phyloP scores from a whole-genome alignment of 2,329 filamentous ascomycete genomes.

The Apiospora arundinis region DNA sequence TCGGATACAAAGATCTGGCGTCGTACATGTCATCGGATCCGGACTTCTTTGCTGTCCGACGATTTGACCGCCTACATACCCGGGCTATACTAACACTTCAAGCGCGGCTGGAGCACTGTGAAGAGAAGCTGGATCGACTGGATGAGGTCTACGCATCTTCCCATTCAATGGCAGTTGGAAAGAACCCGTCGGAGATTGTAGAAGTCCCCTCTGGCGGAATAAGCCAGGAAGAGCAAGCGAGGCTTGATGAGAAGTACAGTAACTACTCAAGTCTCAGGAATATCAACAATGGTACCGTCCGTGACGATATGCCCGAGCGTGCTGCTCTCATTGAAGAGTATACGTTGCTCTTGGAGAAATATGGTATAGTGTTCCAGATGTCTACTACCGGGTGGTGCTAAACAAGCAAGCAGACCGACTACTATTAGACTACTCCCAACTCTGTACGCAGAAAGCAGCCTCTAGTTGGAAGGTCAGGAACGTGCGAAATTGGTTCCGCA shows the following conservation, averaged over 20 bases:
- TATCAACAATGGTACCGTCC: slow-evolving; percentile 19
- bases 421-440: background rate
- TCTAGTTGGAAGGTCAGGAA: background rate
- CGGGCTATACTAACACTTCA: slow-evolving; percentile 13
- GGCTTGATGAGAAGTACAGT: background rate
- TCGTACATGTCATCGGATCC: slow-evolving; percentile 16
- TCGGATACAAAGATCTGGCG: slow-evolving; percentile 20
- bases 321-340: background rate
- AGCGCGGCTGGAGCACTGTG: background rate
- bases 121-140: background rate
- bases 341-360: background rate
- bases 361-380: background rate
- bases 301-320: slow-evolving; percentile 16
- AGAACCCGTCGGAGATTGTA: background rate
- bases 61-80: slow-evolving; percentile 16
- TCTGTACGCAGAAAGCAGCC: background rate
- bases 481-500: background rate
- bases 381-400: background rate
- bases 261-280: background rate
- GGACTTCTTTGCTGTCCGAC: slow-evolving; percentile 20
- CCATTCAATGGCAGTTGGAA: background rate
- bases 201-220: background rate
- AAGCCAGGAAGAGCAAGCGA: background rate
- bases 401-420: background rate
- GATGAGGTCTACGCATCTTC: background rate